Evolutionary conservation across 208 protist species (phyloP).

Genomic region (Acanthamoeba quina): DNA sequence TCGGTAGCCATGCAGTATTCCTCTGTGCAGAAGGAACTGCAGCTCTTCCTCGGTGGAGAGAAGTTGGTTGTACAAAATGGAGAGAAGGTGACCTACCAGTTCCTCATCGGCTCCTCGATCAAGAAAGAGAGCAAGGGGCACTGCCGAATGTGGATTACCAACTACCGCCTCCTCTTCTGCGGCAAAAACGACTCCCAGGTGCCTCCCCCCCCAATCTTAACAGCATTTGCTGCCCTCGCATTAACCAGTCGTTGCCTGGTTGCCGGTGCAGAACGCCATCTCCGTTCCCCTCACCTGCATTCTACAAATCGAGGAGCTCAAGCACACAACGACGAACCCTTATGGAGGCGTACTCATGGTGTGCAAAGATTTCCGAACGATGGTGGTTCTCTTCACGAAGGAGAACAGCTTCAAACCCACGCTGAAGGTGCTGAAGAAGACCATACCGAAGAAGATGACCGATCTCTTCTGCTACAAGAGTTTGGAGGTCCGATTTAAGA

Average conservation of each 20-base stretch:
- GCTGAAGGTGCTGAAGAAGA: neutral
- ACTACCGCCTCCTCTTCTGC: slow-evolving; percentile 48
- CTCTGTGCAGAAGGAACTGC: slow-evolving; percentile 21
- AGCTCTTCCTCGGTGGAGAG: slow-evolving; percentile 36
- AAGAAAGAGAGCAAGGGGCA: slow-evolving; percentile 16
- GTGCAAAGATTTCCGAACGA: slow-evolving; percentile 35
- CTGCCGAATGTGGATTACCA: slow-evolving; percentile 43
- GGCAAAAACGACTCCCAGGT: slow-evolving; percentile 28
- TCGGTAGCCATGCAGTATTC: slow-evolving; percentile 33
- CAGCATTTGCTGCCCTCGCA: neutral
- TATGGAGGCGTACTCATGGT: slow-evolving; percentile 25
- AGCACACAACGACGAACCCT: slow-evolving; percentile 20
- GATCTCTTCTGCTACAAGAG: slow-evolving; percentile 68
- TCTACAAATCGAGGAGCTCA: slow-evolving; percentile 24
- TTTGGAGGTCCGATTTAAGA: slow-evolving; percentile 44
- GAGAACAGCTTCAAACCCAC: slow-evolving; percentile 36
- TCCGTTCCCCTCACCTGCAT: slow-evolving; percentile 12
- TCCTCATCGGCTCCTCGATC: slow-evolving; percentile 33
- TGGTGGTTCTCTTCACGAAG: slow-evolving; percentile 33
- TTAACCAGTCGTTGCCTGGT: too few relatives aligned
- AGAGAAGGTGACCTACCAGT: slow-evolving; percentile 41
- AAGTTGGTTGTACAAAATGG: slow-evolving; percentile 35
- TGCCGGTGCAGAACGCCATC: neutral
- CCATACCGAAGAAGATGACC: slow-evolving; percentile 7
- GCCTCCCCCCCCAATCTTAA: neutral